Percentiles rank a stretch among this genome's conserved stretches.
phyloP scores from a whole-genome alignment of 495 filamentous ascomycete genomes.

The Neurospora sp. region DNA sequence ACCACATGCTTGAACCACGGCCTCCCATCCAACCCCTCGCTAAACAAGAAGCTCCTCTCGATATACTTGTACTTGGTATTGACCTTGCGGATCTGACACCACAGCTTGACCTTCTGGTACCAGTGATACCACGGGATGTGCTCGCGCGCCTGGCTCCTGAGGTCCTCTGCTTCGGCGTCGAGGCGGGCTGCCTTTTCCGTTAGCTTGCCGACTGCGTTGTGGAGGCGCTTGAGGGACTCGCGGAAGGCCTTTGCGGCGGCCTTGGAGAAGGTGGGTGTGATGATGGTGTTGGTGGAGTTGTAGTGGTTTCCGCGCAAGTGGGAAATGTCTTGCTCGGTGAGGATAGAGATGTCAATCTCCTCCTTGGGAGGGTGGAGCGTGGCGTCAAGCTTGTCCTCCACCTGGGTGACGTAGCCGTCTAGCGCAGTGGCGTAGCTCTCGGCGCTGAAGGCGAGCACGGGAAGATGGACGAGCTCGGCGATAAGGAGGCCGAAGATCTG shows the following conservation, averaged over 20 bases:
- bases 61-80: slow-evolving; percentile 68
- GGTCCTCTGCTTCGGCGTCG: slow-evolving; percentile 47
- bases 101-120: slow-evolving; percentile 56
- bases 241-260: slow-evolving; percentile 36
- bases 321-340: slow-evolving; percentile 36
- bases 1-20: slow-evolving; percentile 92
- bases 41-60: slow-evolving; percentile 72
- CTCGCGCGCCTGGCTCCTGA: slow-evolving; percentile 54
- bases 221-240: slow-evolving; percentile 32
- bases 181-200: slow-evolving; percentile 49
- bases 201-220: slow-evolving; percentile 42
- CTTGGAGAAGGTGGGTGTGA: slow-evolving; percentile 30
- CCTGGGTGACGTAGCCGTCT: slow-evolving; percentile 50
- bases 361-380: slow-evolving; percentile 12
- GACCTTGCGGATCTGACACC: slow-evolving; percentile 49
- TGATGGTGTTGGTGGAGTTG: slow-evolving; percentile 24
- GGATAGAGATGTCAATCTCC: slow-evolving; percentile 13
- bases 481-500: slow-evolving; percentile 70
- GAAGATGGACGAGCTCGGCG: slow-evolving; percentile 70
- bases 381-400: slow-evolving; percentile 50
- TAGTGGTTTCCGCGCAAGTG: slow-evolving; percentile 43
- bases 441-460: slow-evolving; percentile 67
- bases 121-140: slow-evolving; percentile 76
- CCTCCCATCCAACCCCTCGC: slow-evolving; percentile 68
- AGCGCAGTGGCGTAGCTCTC: slow-evolving; percentile 62